A percentile compares a stretch with the other conserved stretches of the same genome.
phyloP scores from a whole-genome alignment of 495 filamentous ascomycete species.

The Aspergillus conjunctus region DNA sequence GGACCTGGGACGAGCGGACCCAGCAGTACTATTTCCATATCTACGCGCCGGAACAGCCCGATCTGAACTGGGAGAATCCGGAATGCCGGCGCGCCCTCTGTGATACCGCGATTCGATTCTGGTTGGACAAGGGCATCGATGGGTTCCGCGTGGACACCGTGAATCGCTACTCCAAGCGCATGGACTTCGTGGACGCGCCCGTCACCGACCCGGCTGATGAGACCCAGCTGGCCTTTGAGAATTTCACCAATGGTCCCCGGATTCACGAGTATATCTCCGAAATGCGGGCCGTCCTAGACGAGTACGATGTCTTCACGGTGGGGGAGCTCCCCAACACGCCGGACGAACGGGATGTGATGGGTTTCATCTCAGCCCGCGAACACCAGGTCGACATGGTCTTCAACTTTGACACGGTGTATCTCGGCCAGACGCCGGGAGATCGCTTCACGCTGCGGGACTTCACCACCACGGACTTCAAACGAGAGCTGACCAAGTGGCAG shows the following conservation, averaged over 20 bases:
- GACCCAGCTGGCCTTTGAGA: conserved; percentile 46
- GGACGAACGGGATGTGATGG: conserved; percentile 54
- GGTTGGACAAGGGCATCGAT: conserved; percentile 66
- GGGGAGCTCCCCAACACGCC: conserved; percentile 77
- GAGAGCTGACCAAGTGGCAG: conserved; percentile 68
- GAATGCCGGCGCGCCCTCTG: conserved; percentile 61
- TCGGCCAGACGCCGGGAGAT: too few relatives aligned
- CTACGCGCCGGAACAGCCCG: conserved; percentile 64
- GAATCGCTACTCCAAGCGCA: conserved; percentile 66
- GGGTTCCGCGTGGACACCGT: conserved; percentile 71
- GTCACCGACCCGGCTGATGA: conserved; percentile 35
- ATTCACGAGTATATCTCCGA: conserved; percentile 65
- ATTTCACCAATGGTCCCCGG: conserved; percentile 64
- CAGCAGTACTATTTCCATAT: conserved; percentile 72
- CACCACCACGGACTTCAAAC: conserved; percentile 58
- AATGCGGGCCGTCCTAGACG: conserved; percentile 59
- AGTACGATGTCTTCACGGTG: conserved; percentile 69
- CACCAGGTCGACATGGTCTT: conserved; percentile 69
- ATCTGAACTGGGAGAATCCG: conserved; percentile 74
- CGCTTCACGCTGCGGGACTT: too few relatives aligned
- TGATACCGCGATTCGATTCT: conserved; percentile 69
- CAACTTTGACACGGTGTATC: conserved; percentile 66
- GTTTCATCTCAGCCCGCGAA: conserved; percentile 61
- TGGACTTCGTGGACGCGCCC: conserved; percentile 60
- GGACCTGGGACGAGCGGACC: conserved; percentile 65